Percentiles rank a stretch among this genome's conserved stretches.
These are phyloP conservation scores for Excoecaria cochinchinensis DNA, from an alignment of 345 rosid species.

Conservation along the genomic window DNA sequence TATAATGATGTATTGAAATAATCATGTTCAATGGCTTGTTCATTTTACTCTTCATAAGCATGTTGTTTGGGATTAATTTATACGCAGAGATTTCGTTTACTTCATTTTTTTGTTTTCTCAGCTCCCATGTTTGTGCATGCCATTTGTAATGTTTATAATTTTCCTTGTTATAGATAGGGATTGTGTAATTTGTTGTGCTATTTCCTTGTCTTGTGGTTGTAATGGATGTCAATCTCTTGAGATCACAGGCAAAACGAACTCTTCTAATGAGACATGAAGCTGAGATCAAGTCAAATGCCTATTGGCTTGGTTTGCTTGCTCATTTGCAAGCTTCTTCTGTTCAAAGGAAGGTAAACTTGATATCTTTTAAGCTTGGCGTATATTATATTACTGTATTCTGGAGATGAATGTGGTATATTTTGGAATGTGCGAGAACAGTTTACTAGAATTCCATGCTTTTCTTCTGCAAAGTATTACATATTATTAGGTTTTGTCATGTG, in stretches of 20 bases:
- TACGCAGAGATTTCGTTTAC: constrained; percentile 1
- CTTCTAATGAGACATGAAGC: constrained; percentile 99
- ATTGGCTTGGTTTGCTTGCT: constrained; percentile 96
- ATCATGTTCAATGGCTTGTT: not conserved
- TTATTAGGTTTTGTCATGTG: not conserved
- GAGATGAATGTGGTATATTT: too few species aligned
- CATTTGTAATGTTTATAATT: not conserved
- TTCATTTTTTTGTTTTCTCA: not conserved
- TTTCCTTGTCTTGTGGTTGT: not conserved
- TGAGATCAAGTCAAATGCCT: constrained; percentile 95
- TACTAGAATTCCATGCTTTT: not conserved
- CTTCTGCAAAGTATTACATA: not conserved
- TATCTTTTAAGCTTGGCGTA: constrained; percentile 5
- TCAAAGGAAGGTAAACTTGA: constrained; percentile 70
- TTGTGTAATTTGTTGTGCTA: not conserved
- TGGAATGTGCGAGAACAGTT: not conserved
- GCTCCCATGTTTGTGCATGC: not conserved
- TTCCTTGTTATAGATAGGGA: not conserved
- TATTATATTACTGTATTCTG: not conserved
- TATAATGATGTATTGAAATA: not conserved
- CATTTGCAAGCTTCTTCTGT: constrained; percentile 96
- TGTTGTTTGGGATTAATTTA: constrained; percentile 15
- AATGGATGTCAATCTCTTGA: constrained; percentile 9
- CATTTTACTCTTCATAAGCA: not conserved
- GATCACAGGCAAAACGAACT: constrained; percentile 84